Conservation (phyloP, 1,284 basidiomycete genomes). For the Fomes fomentarius region DNA sequence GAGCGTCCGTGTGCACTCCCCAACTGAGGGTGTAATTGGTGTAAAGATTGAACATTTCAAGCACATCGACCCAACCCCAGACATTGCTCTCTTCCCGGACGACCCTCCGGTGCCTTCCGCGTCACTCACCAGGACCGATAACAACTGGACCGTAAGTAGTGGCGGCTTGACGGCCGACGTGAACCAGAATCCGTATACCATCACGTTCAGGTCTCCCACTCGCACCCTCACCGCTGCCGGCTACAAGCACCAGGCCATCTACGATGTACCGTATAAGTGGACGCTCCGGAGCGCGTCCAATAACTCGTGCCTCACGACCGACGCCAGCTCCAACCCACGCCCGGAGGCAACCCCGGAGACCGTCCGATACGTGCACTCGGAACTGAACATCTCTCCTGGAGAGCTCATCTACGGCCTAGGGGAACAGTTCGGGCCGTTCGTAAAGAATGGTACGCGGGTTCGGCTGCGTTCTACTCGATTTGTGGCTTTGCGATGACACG, state of each 20-base stretch:
- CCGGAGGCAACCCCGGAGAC: slow-evolving; percentile 47
- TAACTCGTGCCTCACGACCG: slow-evolving; percentile 59
- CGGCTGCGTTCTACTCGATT: neutral
- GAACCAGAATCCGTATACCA: slow-evolving; percentile 60
- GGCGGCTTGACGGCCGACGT: slow-evolving; percentile 55
- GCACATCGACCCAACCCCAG: slow-evolving; percentile 44
- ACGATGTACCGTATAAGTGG: slow-evolving; percentile 68
- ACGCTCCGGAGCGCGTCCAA: slow-evolving; percentile 61
- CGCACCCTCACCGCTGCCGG: slow-evolving; percentile 58
- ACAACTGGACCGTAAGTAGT: slow-evolving; percentile 43
- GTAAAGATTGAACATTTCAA: slow-evolving; percentile 68
- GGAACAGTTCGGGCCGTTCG: slow-evolving; percentile 72
- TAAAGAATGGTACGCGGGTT: slow-evolving; percentile 64
- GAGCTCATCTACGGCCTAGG: slow-evolving; percentile 77
- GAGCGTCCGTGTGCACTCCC: slow-evolving; percentile 63
- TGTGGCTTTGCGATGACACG: neutral
- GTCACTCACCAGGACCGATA: slow-evolving; percentile 40
- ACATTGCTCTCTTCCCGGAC: slow-evolving; percentile 70
- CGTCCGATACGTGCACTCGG: slow-evolving; percentile 65
- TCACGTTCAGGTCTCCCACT: slow-evolving; percentile 58
- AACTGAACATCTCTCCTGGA: slow-evolving; percentile 70
- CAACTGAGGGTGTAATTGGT: slow-evolving; percentile 67
- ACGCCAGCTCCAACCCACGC: slow-evolving; percentile 60
- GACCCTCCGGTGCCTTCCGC: slow-evolving; percentile 49
- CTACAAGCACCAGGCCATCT: slow-evolving; percentile 62